phyloP scores from a whole-genome alignment of 2,329 filamentous ascomycete species.

The Fusarium aywerte region DNA sequence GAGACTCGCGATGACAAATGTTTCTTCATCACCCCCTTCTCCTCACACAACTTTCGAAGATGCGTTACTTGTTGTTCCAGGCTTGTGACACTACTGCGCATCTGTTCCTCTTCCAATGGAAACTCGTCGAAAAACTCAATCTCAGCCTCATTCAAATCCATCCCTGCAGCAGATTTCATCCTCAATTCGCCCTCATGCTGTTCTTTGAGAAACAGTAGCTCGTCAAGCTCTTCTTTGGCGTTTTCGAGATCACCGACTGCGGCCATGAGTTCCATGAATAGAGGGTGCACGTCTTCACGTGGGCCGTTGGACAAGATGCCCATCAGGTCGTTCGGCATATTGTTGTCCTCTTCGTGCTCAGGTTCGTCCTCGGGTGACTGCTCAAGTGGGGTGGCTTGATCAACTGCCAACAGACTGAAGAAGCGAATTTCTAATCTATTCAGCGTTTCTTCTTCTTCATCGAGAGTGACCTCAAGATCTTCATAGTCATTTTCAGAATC shows the following conservation, averaged over 20 bases:
- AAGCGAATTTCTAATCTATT: conserved; percentile 53
- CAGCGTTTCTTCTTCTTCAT: conserved; percentile 52
- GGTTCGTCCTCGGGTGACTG: conserved; percentile 8
- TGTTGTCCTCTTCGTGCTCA: conserved; percentile 20
- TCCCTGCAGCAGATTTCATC: conserved; percentile 47
- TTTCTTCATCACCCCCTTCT: conserved; percentile 56
- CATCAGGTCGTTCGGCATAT: conserved; percentile 49
- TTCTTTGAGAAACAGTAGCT: conserved; percentile 55
- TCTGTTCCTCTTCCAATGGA: conserved; percentile 50
- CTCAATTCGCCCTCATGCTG: conserved; percentile 53
- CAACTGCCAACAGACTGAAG: conserved; percentile 53
- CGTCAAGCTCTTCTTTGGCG: conserved; percentile 59
- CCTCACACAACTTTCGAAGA: conserved; percentile 55
- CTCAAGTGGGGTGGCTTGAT: conserved; percentile 33
- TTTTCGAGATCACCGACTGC: conserved; percentile 59
- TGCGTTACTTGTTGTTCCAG: conserved; percentile 50
- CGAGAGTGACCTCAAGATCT: conserved; percentile 49
- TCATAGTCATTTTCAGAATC: conserved; percentile 53
- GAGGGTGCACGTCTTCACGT: conserved; percentile 58
- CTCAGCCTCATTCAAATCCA: conserved; percentile 52
- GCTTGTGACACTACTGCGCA: conserved; percentile 49
- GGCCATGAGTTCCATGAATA: conserved; percentile 58
- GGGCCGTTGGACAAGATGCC: conserved; percentile 52
- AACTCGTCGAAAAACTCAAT: conserved; percentile 59
- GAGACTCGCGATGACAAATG: conserved; percentile 54